Conservation (phyloP, 2,329 filamentous ascomycete species). For the Fusarium fujikuroi region DNA sequence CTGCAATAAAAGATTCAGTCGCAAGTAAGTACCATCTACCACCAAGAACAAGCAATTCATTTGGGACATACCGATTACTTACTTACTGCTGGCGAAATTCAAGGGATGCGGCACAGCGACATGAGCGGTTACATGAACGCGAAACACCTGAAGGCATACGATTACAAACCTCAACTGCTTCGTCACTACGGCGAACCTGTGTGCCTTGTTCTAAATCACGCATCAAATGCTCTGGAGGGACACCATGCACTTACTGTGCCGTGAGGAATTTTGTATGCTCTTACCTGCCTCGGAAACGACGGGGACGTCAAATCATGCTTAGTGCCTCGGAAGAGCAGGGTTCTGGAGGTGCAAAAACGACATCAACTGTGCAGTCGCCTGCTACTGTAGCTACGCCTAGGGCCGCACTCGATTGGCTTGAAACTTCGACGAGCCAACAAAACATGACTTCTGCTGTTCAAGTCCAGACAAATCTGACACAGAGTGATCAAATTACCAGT, state of each 20-base stretch:
- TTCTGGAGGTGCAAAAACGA: neutral
- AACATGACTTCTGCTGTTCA: neutral
- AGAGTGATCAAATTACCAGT: neutral
- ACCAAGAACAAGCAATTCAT: neutral
- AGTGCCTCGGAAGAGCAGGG: neutral
- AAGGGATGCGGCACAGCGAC: neutral
- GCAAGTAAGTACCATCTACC: neutral
- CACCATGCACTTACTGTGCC: neutral
- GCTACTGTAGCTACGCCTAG: neutral
- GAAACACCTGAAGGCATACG: neutral
- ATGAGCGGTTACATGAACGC: neutral
- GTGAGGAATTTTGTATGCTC: neutral
- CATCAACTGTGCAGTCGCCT: neutral
- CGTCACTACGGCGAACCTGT: neutral
- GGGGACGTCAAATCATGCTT: neutral
- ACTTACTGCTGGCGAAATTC: rapidly evolving
- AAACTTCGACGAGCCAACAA: neutral
- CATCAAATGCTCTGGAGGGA: neutral
- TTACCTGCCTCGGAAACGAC: neutral
- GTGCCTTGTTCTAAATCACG: neutral
- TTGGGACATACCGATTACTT: neutral
- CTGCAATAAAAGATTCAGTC: neutral
- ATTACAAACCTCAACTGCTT: neutral
- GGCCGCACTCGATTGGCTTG: neutral
- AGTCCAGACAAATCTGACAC: neutral